A percentile compares a stretch with the other conserved stretches of the same genome.
phyloP scores from a whole-genome alignment of 768 basidiomycete genomes.

The Psilocybe cubensis region DNA sequence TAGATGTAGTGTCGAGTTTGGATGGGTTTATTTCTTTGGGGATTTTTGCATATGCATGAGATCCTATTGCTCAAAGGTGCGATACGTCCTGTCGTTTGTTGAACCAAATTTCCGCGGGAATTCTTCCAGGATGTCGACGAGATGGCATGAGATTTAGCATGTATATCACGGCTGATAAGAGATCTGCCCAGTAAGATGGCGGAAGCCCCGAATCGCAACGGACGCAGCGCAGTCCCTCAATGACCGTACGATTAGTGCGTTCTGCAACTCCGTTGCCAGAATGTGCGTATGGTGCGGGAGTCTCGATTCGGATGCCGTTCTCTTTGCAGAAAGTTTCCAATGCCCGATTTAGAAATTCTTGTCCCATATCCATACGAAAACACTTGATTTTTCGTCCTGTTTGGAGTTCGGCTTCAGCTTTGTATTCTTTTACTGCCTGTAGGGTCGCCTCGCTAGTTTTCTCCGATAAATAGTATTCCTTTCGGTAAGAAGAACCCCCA shows the following conservation, averaged over 20 bases:
- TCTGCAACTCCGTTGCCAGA: conserved; percentile 13
- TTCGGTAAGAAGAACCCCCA: conserved; percentile 15
- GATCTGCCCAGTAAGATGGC: conserved; percentile 12
- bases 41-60: conserved; percentile 9
- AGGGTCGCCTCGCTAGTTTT: conserved; percentile 23
- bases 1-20: conserved; percentile 4
- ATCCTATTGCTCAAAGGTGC: conserved; percentile 4
- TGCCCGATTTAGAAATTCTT: conserved; percentile 12
- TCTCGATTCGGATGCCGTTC: conserved; percentile 11
- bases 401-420: conserved; percentile 5
- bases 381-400: conserved; percentile 6
- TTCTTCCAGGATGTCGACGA: conserved; percentile 1
- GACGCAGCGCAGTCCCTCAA: conserved; percentile 1
- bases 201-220: conserved; percentile 2
- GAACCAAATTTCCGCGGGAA: conserved; percentile 4
- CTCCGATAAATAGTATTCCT: conserved; percentile 21
- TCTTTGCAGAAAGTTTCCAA: conserved; percentile 3
- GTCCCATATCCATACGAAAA: conserved; percentile 15
- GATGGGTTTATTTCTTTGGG: conserved; percentile 11
- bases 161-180: neutral
- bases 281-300: conserved; percentile 12
- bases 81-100: conserved; percentile 8
- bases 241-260: conserved; percentile 1
- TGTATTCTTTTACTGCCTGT: conserved; percentile 1
- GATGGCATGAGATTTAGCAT: conserved; percentile 6